phyloP scores from a whole-genome alignment of 1,139 yeast genomes.

The Magnusiomyces paraingens region DNA sequence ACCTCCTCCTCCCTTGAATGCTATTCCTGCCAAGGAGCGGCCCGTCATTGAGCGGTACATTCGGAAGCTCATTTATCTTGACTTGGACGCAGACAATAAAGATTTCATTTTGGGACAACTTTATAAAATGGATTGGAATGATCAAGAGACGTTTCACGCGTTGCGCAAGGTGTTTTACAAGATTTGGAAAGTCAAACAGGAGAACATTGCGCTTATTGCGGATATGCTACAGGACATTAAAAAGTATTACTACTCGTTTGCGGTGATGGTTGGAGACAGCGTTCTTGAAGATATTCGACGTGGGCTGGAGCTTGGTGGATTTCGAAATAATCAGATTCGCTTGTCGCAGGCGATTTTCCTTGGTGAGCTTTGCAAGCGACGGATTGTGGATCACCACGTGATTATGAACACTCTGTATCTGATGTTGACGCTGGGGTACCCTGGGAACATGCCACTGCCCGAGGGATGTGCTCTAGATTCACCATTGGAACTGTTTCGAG shows the following conservation, averaged over 20 bases:
- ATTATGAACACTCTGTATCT: slow-evolving; percentile 52
- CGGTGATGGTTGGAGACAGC: slow-evolving; percentile 52
- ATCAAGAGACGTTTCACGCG: slow-evolving; percentile 37
- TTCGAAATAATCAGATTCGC: slow-evolving; percentile 52
- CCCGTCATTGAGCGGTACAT: slow-evolving; percentile 31
- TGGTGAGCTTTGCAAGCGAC: slow-evolving; percentile 48
- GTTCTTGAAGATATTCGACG: slow-evolving; percentile 54
- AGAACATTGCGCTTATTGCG: slow-evolving; percentile 47
- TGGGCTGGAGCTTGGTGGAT: slow-evolving; percentile 64
- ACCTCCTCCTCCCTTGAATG: slow-evolving; percentile 45
- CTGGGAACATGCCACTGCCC: slow-evolving; percentile 54
- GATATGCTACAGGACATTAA: slow-evolving; percentile 40
- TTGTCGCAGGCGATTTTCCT: slow-evolving; percentile 57
- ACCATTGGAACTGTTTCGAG: slow-evolving; percentile 65
- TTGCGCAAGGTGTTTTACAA: slow-evolving; percentile 50
- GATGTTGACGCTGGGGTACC: slow-evolving; percentile 63
- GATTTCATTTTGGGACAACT: slow-evolving; percentile 39
- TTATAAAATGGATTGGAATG: slow-evolving; percentile 44
- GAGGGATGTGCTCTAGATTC: slow-evolving; percentile 45
- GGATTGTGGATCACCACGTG: slow-evolving; percentile 43
- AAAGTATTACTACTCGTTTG: slow-evolving; percentile 37
- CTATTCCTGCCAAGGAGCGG: slow-evolving; percentile 25
- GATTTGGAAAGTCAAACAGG: slow-evolving; percentile 59
- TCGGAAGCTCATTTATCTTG: slow-evolving; percentile 37
- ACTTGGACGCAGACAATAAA: slow-evolving; percentile 40